These are phyloP conservation scores for Fusarium azukiicola DNA, from an alignment of 2,329 filamentous ascomycete genomes.

Conservation along the genomic window DNA sequence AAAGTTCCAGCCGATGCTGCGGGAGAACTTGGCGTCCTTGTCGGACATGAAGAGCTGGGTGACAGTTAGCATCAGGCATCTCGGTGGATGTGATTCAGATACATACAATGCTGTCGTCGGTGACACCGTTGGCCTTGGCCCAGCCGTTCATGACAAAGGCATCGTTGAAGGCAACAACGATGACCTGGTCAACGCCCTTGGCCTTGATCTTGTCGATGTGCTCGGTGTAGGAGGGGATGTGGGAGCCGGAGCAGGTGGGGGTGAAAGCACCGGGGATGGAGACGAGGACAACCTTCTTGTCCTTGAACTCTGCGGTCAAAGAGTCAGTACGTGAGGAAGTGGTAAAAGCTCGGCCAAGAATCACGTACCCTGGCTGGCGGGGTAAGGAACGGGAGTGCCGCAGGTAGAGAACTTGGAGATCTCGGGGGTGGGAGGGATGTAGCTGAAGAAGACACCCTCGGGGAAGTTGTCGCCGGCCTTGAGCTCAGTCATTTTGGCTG, in stretches of 20 bases:
- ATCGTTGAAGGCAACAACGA: slow-evolving; percentile 93
- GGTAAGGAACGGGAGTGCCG: slow-evolving; percentile 88
- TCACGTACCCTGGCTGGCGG: slow-evolving; percentile 86
- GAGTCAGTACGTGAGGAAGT: slow-evolving; percentile 29
- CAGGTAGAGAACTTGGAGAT: slow-evolving; percentile 85
- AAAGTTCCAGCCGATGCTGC: slow-evolving; percentile 88
- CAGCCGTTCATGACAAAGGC: slow-evolving; percentile 93
- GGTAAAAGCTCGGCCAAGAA: slow-evolving; percentile 12
- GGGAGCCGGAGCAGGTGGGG: slow-evolving; percentile 90
- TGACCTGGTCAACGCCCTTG: slow-evolving; percentile 91
- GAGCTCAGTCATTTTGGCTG: slow-evolving; percentile 78
- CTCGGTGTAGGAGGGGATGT: slow-evolving; percentile 90
- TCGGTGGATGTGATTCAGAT: neutral
- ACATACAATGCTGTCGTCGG: slow-evolving; percentile 81
- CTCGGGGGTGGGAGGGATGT: slow-evolving; percentile 88
- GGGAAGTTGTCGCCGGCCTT: slow-evolving; percentile 93
- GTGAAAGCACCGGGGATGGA: slow-evolving; percentile 88
- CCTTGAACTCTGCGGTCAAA: slow-evolving; percentile 70
- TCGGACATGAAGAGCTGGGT: slow-evolving; percentile 89
- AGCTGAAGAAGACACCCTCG: slow-evolving; percentile 89
- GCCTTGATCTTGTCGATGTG: slow-evolving; percentile 85
- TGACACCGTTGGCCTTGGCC: slow-evolving; percentile 92
- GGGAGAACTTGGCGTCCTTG: slow-evolving; percentile 84
- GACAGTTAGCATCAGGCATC: slow-evolving; percentile 27
- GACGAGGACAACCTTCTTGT: slow-evolving; percentile 78